Evolutionary conservation across 2,329 filamentous ascomycete species (phyloP).

Genomic region (Xylaria polymorpha): DNA sequence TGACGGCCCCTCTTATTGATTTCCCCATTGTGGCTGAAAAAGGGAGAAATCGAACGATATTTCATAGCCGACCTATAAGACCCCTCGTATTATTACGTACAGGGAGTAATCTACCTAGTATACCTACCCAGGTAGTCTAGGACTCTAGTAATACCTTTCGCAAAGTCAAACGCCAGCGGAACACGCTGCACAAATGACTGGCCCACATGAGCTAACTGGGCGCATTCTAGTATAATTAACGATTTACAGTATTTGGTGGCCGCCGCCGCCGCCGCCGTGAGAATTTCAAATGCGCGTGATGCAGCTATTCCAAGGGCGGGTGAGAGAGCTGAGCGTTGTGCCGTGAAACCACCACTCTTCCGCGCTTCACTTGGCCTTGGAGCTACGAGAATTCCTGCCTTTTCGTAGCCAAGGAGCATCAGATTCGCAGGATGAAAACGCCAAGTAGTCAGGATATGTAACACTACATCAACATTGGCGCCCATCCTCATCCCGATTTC

Average conservation of each 20-base stretch:
- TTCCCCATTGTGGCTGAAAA: constrained; percentile 12
- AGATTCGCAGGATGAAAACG: constrained; percentile 21
- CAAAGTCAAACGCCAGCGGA: not conserved
- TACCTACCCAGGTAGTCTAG: not conserved
- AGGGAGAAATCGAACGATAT: constrained; percentile 29
- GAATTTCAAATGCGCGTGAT: constrained; percentile 9
- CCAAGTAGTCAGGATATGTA: constrained; percentile 25
- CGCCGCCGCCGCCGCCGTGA: not conserved
- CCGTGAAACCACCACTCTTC: constrained; percentile 17
- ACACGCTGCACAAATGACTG: not conserved
- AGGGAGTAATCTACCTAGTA: not conserved
- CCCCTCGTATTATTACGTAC: constrained; percentile 9
- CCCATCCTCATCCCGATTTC: constrained; percentile 17
- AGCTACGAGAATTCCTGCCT: constrained; percentile 11
- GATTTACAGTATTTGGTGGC: not conserved
- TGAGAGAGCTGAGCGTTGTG: constrained; percentile 12
- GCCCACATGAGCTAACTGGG: not conserved
- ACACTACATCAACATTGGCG: constrained; percentile 7
- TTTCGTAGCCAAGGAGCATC: constrained; percentile 33
- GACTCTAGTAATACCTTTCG: not conserved
- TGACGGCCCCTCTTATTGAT: constrained; percentile 13
- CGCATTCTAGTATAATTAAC: constrained; percentile 7
- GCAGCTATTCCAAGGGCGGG: not conserved
- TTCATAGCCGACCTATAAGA: constrained; percentile 6
- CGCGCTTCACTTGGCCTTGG: constrained; percentile 23